These are phyloP conservation scores for Udeniomyces megalosporus DNA, from an alignment of 768 basidiomycete genomes.

Conservation along the genomic window DNA sequence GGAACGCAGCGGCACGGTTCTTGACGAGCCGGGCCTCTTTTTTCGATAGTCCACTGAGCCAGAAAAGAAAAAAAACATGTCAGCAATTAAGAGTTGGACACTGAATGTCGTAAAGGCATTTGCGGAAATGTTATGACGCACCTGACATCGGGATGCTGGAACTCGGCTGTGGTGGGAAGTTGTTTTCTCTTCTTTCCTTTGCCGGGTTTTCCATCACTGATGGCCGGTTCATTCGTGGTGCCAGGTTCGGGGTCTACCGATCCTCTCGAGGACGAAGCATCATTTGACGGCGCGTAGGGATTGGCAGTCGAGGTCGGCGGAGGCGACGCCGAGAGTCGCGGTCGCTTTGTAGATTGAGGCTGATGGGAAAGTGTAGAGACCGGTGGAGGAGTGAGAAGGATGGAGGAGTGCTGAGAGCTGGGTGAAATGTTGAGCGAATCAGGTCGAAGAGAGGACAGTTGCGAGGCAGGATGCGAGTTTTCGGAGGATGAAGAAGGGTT, in stretches of 20 bases:
- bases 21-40: conserved; percentile 82
- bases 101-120: too few species aligned
- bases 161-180: conserved; percentile 25
- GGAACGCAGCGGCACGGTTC: conserved; percentile 81
- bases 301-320: background rate
- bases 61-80: too few species aligned
- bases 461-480: background rate
- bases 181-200: conserved; percentile 15
- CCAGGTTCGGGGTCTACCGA: background rate
- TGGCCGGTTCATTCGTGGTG: background rate
- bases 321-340: background rate
- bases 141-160: conserved; percentile 64
- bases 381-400: background rate
- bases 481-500: conserved; percentile 2
- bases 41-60: conserved; percentile 70
- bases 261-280: background rate
- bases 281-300: background rate
- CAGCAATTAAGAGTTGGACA: too few species aligned
- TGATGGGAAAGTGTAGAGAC: background rate
- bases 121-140: too few species aligned
- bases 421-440: too few species aligned
- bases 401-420: too few species aligned
- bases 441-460: too few species aligned
- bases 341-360: background rate
- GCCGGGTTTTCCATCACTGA: background rate